Evolutionary conservation across 1,284 basidiomycete species (phyloP).

Genomic region (Chalciporus piperatoides): DNA sequence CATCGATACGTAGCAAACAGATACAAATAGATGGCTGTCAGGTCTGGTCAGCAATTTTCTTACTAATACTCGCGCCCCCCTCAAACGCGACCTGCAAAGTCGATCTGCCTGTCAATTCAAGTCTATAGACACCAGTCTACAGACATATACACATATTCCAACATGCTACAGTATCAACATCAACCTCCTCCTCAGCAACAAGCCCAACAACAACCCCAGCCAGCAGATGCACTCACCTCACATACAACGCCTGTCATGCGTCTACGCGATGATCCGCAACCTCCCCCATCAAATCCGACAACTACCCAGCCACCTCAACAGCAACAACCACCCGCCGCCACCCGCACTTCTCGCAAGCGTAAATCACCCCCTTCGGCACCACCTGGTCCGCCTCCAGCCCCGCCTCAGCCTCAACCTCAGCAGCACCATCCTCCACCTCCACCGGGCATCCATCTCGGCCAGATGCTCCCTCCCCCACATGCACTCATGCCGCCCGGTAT

Average conservation of each 20-base stretch:
- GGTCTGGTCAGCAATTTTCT: slow-evolving; percentile 28
- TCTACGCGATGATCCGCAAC: slow-evolving; percentile 52
- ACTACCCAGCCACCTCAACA: slow-evolving; percentile 34
- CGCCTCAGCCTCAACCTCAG: slow-evolving; percentile 30
- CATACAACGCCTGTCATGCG: slow-evolving; percentile 50
- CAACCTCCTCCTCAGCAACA: slow-evolving; percentile 35
- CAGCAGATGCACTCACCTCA: slow-evolving; percentile 36
- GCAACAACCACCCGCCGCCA: slow-evolving; percentile 32
- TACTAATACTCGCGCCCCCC: slow-evolving; percentile 37
- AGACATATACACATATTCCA: background rate
- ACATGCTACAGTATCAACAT: slow-evolving; percentile 33
- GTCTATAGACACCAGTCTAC: too few species aligned
- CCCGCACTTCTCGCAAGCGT: slow-evolving; percentile 45
- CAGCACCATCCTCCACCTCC: slow-evolving; percentile 18
- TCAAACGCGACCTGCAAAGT: slow-evolving; percentile 31
- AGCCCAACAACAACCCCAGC: slow-evolving; percentile 36
- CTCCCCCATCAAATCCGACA: slow-evolving; percentile 14
- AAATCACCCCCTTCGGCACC: slow-evolving; percentile 41
- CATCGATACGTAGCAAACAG: slow-evolving; percentile 19
- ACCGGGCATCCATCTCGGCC: slow-evolving; percentile 37
- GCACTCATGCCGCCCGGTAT: slow-evolving; percentile 46
- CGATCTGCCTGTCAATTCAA: slow-evolving; percentile 1
- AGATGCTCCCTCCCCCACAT: slow-evolving; percentile 50
- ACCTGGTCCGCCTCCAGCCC: slow-evolving; percentile 22
- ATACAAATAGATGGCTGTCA: slow-evolving; percentile 16